phyloP scores from a whole-genome alignment of 2,329 filamentous ascomycete genomes.

The Dactylellina sp. region DNA sequence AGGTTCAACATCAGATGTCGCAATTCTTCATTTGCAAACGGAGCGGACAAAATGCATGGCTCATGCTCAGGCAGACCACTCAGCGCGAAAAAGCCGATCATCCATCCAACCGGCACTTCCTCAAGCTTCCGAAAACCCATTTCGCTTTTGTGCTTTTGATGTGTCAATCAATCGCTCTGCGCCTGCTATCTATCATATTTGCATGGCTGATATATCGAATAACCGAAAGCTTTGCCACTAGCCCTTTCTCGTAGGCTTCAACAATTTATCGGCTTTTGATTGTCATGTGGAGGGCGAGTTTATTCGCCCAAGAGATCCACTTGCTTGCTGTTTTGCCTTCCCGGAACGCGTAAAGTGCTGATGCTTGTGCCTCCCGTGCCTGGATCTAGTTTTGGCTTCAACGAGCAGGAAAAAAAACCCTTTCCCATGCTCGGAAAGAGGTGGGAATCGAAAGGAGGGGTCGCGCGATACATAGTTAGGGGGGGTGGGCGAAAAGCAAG shows the following conservation, averaged over 20 bases:
- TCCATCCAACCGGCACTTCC: slow-evolving; percentile 39
- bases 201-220: slow-evolving; percentile 39
- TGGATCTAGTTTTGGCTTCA: slow-evolving; percentile 37
- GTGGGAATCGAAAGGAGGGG: slow-evolving; percentile 40
- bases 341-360: slow-evolving; percentile 56
- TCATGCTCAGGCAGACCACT: slow-evolving; percentile 33
- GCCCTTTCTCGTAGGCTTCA: slow-evolving; percentile 13
- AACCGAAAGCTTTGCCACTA: slow-evolving; percentile 48
- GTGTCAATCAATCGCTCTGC: slow-evolving; percentile 40
- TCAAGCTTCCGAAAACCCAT: slow-evolving; percentile 51
- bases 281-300: slow-evolving; percentile 50
- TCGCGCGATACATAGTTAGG: slow-evolving; percentile 17
- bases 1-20: slow-evolving; percentile 45
- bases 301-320: slow-evolving; percentile 44
- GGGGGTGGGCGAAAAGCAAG: slow-evolving; percentile 12
- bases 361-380: slow-evolving; percentile 32
- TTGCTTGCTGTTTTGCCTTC: slow-evolving; percentile 55
- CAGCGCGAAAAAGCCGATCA: slow-evolving; percentile 40
- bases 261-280: slow-evolving; percentile 13
- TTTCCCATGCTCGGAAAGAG: slow-evolving; percentile 55
- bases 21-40: slow-evolving; percentile 28
- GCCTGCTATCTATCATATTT: slow-evolving; percentile 36
- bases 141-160: slow-evolving; percentile 33
- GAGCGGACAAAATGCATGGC: slow-evolving; percentile 36
- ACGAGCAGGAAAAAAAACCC: slow-evolving; percentile 1